A percentile compares a stretch with the other conserved stretches of the same genome.
Evolutionary conservation across 2,329 filamentous ascomycete genomes (phyloP).

Genomic region (Karstenula rhodostoma): DNA sequence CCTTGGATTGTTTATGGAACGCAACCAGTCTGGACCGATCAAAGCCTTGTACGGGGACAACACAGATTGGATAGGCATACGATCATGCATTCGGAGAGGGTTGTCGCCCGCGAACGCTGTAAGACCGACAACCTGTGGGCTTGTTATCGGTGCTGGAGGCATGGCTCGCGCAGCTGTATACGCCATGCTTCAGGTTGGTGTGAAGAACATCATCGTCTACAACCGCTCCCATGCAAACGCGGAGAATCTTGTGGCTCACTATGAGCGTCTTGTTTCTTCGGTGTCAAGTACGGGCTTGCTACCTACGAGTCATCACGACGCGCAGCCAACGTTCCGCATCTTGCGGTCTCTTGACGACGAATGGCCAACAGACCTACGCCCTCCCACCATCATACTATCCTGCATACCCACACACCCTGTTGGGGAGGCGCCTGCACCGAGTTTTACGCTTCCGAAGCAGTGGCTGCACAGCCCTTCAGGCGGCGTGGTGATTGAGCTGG

Average conservation of each 20-base stretch:
- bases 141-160: constrained; percentile 69
- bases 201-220: constrained; percentile 76
- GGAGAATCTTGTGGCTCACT: constrained; percentile 72
- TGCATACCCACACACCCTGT: constrained; percentile 77
- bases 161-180: constrained; percentile 83
- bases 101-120: constrained; percentile 74
- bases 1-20: constrained; percentile 60
- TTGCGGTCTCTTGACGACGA: constrained; percentile 65
- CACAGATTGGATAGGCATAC: constrained; percentile 82
- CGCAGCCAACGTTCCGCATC: constrained; percentile 63
- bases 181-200: constrained; percentile 78
- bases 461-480: constrained; percentile 79
- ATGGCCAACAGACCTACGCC: constrained; percentile 70
- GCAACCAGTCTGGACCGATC: constrained; percentile 71
- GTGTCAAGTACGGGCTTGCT: constrained; percentile 27
- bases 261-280: constrained; percentile 61
- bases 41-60: constrained; percentile 79
- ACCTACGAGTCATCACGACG: constrained; percentile 30
- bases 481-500: constrained; percentile 76
- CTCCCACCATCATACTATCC: constrained; percentile 77
- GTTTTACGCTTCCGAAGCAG: constrained; percentile 72
- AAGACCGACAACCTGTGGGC: constrained; percentile 59
- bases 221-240: constrained; percentile 76
- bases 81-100: constrained; percentile 74
- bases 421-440: constrained; percentile 68